Evolutionary conservation across 371 early-diverging fungal species (phyloP).

Genomic region (Catenaria anguillulae): DNA sequence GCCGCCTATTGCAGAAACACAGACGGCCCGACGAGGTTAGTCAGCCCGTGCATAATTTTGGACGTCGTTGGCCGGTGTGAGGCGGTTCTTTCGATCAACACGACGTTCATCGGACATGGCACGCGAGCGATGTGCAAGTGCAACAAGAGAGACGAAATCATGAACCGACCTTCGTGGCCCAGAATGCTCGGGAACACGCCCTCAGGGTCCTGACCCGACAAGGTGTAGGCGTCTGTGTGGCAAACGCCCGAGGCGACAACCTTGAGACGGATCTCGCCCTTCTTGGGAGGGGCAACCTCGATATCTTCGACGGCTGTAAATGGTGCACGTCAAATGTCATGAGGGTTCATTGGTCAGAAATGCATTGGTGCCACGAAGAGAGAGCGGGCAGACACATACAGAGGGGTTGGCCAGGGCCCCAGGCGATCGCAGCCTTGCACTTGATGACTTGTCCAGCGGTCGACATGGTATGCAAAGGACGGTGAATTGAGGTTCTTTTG

Average conservation of each 20-base stretch:
- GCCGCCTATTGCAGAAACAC: too few species aligned
- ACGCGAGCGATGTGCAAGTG: too few species aligned
- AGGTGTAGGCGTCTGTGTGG: slow-evolving; percentile 88
- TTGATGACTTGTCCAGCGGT: slow-evolving; percentile 44
- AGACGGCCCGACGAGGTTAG: too few species aligned
- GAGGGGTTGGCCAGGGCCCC: slow-evolving; percentile 80
- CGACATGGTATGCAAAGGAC: neutral
- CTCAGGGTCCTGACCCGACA: slow-evolving; percentile 74
- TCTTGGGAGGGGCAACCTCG: slow-evolving; percentile 80
- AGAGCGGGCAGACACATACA: too few species aligned
- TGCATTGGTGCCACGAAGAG: too few species aligned
- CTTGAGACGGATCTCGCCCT: slow-evolving; percentile 87
- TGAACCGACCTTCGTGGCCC: slow-evolving; percentile 89
- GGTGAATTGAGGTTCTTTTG: neutral
- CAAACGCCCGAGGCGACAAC: slow-evolving; percentile 77
- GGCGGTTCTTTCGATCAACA: too few species aligned
- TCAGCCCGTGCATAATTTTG: too few species aligned
- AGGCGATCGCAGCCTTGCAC: slow-evolving; percentile 91
- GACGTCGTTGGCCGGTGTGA: too few species aligned
- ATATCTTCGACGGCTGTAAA: slow-evolving; percentile 66
- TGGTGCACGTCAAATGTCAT: too few species aligned
- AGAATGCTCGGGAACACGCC: slow-evolving; percentile 83
- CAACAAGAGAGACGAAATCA: too few species aligned
- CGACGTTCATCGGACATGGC: too few species aligned
- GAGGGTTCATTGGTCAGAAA: too few species aligned